Base-by-base conservation (phyloP, 78 protist genomes). In the Tieghemostelium lacteum region DNA sequence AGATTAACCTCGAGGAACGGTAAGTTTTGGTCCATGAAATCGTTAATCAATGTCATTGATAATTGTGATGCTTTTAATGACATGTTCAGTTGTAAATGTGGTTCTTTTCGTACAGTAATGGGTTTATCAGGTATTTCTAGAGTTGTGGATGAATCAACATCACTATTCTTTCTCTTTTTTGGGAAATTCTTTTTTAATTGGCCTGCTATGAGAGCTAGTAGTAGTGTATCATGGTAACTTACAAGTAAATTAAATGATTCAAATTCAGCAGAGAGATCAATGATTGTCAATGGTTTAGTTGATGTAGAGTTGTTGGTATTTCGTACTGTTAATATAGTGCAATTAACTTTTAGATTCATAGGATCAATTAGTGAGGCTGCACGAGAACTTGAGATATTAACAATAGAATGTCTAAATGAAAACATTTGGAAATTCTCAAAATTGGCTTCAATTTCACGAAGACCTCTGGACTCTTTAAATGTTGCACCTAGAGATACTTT, bases 331-430 rank as follows among this genome's bases (percentile, higher is more conserved):
- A 83, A 49, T 39, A 83, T 39, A 45, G 29, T 60, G 28, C 74
- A 42, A 5, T 22, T 42, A n/a, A 60, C 45, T 16, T 83, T 63
- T 14, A 83, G 19, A 45, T 71, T 52, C 8, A 83, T 42, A 17
- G 91, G 91, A 58, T 83, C 91, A n/a, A 83, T 67, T 16, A 83
- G 39, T 8, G 91, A 83, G 0, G 78, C 88, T 17, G 73, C 91
- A 54, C 63, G 31, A 2, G 78, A 72, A 12, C 80, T 42, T 33
- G 76, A 69, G 31, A 60, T 71, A 60, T 58, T 69, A 12, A 70
- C 76, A 40, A 83, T 39, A 1, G 91, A 69, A 55, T 69, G 78
- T 42, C 78, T 54, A 70, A 69, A 69, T 66, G 76, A 69, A 42
- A 83, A 69, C 50, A 69, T 63, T 58, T 69, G 91, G 54, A 66